These are phyloP conservation scores for Mycena floridula DNA, from an alignment of 768 basidiomycete species.

Conservation along the genomic window DNA sequence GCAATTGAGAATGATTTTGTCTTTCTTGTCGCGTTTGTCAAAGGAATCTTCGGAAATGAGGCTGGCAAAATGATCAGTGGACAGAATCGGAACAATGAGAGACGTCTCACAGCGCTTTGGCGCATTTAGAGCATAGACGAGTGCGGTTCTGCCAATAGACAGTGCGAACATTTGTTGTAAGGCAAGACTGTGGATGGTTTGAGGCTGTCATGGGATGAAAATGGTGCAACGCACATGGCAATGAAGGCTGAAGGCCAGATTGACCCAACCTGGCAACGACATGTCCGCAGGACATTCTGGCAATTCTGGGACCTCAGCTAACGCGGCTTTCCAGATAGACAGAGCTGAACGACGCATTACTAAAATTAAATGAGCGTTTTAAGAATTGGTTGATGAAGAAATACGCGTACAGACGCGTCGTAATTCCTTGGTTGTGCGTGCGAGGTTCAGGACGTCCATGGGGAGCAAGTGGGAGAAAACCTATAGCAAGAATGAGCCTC, in stretches of 20 bases:
- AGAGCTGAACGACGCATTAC: background rate
- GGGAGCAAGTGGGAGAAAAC: background rate
- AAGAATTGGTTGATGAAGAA: background rate
- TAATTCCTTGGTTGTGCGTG: background rate
- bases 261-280: background rate
- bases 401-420: background rate
- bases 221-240: background rate
- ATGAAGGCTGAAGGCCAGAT: background rate
- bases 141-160: background rate
- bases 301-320: background rate
- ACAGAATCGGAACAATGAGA: background rate
- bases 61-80: background rate
- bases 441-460: background rate
- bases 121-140: background rate
- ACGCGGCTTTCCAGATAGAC: background rate
- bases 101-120: background rate
- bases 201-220: background rate
- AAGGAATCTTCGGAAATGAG: background rate
- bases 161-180: background rate
- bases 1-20: slow-evolving; percentile 15
- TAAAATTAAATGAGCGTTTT: background rate
- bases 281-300: background rate
- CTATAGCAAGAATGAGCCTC: background rate
- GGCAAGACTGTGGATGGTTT: background rate
- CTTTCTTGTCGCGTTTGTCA: slow-evolving; percentile 6